Conservation (phyloP, 2,329 filamentous ascomycete genomes). For the Cordyceps tenuipes region DNA sequence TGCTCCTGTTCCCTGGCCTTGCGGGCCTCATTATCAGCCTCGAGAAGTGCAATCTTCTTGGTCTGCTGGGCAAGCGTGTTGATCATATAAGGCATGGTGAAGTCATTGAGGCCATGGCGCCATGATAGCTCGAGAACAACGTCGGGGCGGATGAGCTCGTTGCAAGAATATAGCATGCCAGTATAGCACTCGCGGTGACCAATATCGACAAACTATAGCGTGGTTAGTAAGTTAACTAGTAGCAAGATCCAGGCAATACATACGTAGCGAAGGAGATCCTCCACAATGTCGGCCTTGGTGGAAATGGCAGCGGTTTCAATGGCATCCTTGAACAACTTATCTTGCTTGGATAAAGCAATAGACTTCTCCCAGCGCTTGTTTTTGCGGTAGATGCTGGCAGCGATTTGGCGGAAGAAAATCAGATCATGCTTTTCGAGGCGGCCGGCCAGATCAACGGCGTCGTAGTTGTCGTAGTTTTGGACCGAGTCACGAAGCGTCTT, state of each 20-base stretch:
- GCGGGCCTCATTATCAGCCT: slow-evolving; percentile 93
- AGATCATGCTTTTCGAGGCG: slow-evolving; percentile 95
- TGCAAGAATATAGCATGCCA: slow-evolving; percentile 98
- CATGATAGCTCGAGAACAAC: slow-evolving; percentile 93
- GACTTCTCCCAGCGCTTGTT: slow-evolving; percentile 99
- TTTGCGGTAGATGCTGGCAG: slow-evolving; percentile 97
- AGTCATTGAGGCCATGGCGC: slow-evolving; percentile 90
- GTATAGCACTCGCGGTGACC: slow-evolving; percentile 98
- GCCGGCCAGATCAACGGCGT: slow-evolving; percentile 83
- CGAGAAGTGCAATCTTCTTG: slow-evolving; percentile 71
- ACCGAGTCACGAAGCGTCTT: slow-evolving; percentile 97
- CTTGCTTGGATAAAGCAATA: slow-evolving; percentile 93
- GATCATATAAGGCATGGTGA: slow-evolving; percentile 99
- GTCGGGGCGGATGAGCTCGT: slow-evolving; percentile 90
- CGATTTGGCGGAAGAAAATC: slow-evolving; percentile 98
- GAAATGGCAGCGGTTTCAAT: slow-evolving; percentile 96
- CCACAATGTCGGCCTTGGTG: slow-evolving; percentile 81
- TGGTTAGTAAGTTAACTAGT: slow-evolving; percentile 24
- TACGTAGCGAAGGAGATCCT: slow-evolving; percentile 94
- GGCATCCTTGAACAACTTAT: slow-evolving; percentile 98
- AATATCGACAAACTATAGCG: slow-evolving; percentile 85
- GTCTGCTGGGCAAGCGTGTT: slow-evolving; percentile 92
- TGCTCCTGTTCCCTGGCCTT: slow-evolving; percentile 64
- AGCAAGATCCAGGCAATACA: slow-evolving; percentile 36
- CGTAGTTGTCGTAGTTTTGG: slow-evolving; percentile 98